Evolutionary conservation across 164 flowering plant species (phyloP), one percentile per base, ranked within the genome.

Genomic region (Warburgia ugandensis): DNA sequence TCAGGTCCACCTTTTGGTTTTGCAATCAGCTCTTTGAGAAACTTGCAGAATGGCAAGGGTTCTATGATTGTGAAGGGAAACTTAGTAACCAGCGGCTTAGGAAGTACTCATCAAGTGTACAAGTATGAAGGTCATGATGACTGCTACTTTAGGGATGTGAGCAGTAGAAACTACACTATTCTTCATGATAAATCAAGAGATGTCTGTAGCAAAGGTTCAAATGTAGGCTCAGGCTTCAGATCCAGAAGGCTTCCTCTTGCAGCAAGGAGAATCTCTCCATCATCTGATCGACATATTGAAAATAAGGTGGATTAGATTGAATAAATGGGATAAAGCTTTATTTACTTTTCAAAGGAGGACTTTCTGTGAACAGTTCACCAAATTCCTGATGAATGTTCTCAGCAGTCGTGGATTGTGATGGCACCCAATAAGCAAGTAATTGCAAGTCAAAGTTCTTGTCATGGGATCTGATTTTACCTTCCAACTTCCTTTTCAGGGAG

Each of bases 141-240:
- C 14, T 87, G 98, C 65, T 87, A 80, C 68, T 73, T 64, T 21
- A 77, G 94, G 74, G 79, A 83, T 60, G 65, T 84, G 35, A 83
- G 94, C 67, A 83, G 85, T 75, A 72, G 68, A 3, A 91, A 91
- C 67, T 81, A 81, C 76, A 78, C 81, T 21, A 72, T 86, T 58
- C 69, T 81, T 36, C 58, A 77, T 57, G 86, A 91, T 58, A 26
- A 68, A 29, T 65, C 56, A 16, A 56, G 59, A 43, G 55, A 59
- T 5, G 36, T 23, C 17, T 80, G 95, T 29, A 32, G 41, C 9
- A 44, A 43, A 31, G 50, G 32, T 21, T 16, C 17, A 13, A 20
- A 6, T n/a, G 29, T 43, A 23, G 30, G 39, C 28, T 28, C 45
- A 3, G 68, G 50, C 17, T 56, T 37, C 63, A 43, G 55, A 8